phyloP scores from a whole-genome alignment of 208 protist genomes.

The Naegleria lovaniensis region DNA sequence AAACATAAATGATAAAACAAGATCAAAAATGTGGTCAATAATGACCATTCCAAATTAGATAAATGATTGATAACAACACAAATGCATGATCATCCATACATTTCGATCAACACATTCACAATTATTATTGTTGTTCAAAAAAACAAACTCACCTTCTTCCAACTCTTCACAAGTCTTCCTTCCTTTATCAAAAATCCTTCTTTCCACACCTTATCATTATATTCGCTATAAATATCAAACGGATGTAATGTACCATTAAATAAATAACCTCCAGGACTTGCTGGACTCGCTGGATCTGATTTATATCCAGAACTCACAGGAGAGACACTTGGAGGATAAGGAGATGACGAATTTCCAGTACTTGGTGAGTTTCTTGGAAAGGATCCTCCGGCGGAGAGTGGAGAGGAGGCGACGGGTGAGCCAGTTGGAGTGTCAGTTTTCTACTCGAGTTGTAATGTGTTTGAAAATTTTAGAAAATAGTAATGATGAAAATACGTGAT shows the following conservation, averaged over 20 bases:
- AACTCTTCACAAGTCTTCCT: neutral
- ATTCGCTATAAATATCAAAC: neutral
- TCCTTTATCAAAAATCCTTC: constrained; percentile 12
- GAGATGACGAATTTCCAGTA: neutral
- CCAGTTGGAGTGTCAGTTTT: neutral
- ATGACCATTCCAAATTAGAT: no score
- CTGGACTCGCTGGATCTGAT: neutral
- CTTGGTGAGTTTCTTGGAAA: neutral
- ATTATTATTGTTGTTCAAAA: no score
- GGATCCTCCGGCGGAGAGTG: neutral
- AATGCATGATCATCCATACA: no score
- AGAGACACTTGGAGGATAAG: neutral
- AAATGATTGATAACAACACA: no score
- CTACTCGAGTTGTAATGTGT: no score
- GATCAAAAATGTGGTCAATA: no score
- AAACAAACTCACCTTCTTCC: neutral
- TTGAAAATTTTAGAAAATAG: no score
- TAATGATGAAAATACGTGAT: no score
- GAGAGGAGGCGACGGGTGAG: neutral
- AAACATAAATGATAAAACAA: neutral
- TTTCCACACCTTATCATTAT: neutral
- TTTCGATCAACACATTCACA: neutral
- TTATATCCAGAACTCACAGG: neutral
- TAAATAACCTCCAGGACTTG: neutral
- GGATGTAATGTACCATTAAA: neutral